Evolutionary conservation across 352 stramenopile species (phyloP).

Genomic region (Globisporangium emineosum): DNA sequence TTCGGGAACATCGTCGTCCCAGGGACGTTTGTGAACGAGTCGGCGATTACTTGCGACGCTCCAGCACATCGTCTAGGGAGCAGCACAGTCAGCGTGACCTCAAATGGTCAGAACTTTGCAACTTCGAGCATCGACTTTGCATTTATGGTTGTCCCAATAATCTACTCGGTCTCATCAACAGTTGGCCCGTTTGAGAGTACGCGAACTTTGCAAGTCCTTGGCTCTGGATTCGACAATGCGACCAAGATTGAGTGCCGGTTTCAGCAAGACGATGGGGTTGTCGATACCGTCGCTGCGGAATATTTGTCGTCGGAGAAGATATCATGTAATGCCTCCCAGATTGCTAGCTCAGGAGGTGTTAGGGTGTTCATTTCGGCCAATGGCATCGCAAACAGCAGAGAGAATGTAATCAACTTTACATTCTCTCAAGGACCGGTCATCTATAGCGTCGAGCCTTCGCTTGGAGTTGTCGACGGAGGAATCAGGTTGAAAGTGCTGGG

Average conservation of each 20-base stretch:
- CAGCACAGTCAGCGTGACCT: slow-evolving; percentile 42
- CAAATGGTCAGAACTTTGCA: slow-evolving; percentile 70
- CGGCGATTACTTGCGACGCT: slow-evolving; percentile 51
- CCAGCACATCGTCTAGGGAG: slow-evolving; percentile 31
- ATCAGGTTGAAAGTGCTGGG: slow-evolving; percentile 34
- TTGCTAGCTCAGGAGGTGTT: slow-evolving; percentile 12
- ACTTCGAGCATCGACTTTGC: slow-evolving; percentile 29
- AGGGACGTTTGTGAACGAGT: slow-evolving; percentile 59
- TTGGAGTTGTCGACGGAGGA: slow-evolving; percentile 32
- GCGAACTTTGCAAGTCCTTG: slow-evolving; percentile 33
- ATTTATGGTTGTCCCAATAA: slow-evolving; percentile 41
- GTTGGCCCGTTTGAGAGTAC: slow-evolving; percentile 28
- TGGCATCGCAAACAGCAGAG: slow-evolving; percentile 20
- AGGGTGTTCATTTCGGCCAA: slow-evolving; percentile 29
- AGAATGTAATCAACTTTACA: slow-evolving; percentile 27
- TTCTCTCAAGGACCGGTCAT: slow-evolving; percentile 35
- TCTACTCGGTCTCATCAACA: slow-evolving; percentile 43
- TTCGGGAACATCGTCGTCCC: slow-evolving; percentile 42
- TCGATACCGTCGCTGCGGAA: not conserved
- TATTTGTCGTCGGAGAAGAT: slow-evolving; percentile 24
- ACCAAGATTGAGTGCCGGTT: slow-evolving; percentile 33
- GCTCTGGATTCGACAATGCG: slow-evolving; percentile 24
- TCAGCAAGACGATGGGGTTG: not conserved
- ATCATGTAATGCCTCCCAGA: slow-evolving; percentile 23
- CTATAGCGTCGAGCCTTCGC: slow-evolving; percentile 38